Base-by-base conservation (phyloP, 2,329 filamentous ascomycete species). In the Bipolaris cookei region DNA sequence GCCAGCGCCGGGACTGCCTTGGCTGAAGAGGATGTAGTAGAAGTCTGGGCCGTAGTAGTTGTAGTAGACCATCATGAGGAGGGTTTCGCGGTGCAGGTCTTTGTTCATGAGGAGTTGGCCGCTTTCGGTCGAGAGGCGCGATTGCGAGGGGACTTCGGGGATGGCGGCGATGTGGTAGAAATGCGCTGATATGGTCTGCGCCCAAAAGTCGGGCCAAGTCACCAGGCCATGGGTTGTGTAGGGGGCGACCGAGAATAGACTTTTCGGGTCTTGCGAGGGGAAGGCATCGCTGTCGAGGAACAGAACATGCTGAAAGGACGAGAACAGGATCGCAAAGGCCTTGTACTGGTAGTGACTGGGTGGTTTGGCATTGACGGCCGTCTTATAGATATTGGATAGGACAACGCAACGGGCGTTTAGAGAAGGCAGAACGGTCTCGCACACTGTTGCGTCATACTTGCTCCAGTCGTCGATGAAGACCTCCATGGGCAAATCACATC, bases 201-300 rank as follows among this genome's bases (percentile, higher is more conserved):
- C 73, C 79, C 80, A 84, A 65, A 80, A 84, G 65, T 87, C 85
- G 14, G 84, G 84, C 83, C 83, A 87, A 14, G 81, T 79, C 14
- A 87, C 77, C 50, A 86, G 72, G 13, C 85, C 85, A 1, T 77
- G 79, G 1, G 80, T 80, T 5, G 63, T 76, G 69, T 82, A 87
- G 0, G 83, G 82, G 35, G 83, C 79, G 1, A 77, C 73, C n/a
- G 78, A 71, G 61, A 87, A 83, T 13, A 87, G 70, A 3, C 70
- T 58, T 21, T 75, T 74, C 0, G 81, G 80, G 49, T 81, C 75
- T 42, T 77, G 74, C 21, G 80, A 68, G 11, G 84, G 83, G 64
- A 86, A 84, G 58, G 79, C 79, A 64, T 86, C 84, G 53, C 82
- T 82, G 64, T 87, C 85, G 65, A 87, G 80, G 71, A 84, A 86